Base-by-base conservation (phyloP, 805 yeast genomes). In the Priceomyces fermenticarens region DNA sequence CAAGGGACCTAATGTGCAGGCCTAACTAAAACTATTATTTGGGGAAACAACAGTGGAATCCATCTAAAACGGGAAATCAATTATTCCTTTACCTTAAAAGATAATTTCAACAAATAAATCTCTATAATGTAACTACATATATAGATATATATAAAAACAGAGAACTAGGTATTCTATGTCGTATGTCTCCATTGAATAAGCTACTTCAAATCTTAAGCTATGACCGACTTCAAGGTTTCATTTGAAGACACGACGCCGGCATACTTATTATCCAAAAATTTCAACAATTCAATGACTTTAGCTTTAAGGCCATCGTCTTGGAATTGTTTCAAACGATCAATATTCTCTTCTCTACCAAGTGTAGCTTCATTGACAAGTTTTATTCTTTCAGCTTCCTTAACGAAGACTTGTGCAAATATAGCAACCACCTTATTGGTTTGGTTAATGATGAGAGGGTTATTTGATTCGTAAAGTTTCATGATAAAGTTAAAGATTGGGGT, bases 401-500 rank as follows among this genome's bases (percentile, higher is more conserved):
- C 63, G 60, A 88, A 88, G 16, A 87, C 85, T 45, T 72, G 70
- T 33, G 83, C 82, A 46, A 90, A 82, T 27, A 86, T 68, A 43
- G 77, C 82, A 40, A 88, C 75, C 40, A 89, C 67, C 55, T 75
- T 71, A 45, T 81, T 80, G 38, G 86, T 81, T 52, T 76, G 68
- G n/a, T 49, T 41, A 32, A 80, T 61, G 32, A 85, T 77, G 17
- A 77, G 60, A 33, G 73, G 73, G 60, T 83, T 75, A 50, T 79
- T 77, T 43, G 75, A 63, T 58, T 80, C 82, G 72, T 85, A 87
- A 52, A 91, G 73, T 55, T 78, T 75, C 58, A 85, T 70, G 42
- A 93, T 74, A 49, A 90, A 72, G 54, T 85, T 81, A 65, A 88
- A 85, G 48, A 93, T 84, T 40, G 98, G 97, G 25, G 82, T 78